Base-by-base conservation (phyloP, 805 yeast species). In the Wickerhamiella australiensis region DNA sequence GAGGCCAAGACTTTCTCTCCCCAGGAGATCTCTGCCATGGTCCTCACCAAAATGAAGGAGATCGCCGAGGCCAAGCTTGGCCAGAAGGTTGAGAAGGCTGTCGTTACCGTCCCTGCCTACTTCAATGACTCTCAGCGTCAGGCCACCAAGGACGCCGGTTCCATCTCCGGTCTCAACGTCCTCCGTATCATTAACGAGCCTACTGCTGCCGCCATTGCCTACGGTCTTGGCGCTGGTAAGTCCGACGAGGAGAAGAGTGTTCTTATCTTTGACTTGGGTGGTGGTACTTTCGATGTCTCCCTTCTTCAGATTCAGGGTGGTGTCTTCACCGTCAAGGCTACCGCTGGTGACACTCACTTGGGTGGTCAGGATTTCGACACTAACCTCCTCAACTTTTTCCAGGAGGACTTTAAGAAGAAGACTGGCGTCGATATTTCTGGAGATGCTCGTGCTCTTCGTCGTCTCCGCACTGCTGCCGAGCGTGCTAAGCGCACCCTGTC, bases 361-460 rank as follows among this genome's bases (percentile, higher is more conserved):
- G 96, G 96, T 77, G 96, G 96, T 81, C 95, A 88, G 75, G 97
- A 88, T 75, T 90, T 90, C 71, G 98, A 90, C 72, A 79, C 85
- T 81, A 83, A 95, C 74, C 80, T 90, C 67, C 96, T 88, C 59
- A 86, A 77, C 77, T 92, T 82, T 78, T 88, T 88, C 69, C 85
- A 82, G 60, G 80, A 79, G 68, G 96, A 90, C 75, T 90, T 90
- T 82, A 88, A 90, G 86, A 81, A 96, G 77, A 88, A 90, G 81
- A 78, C 85, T 81, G 87, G 86, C 82, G 85, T 86, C 78, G 97
- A 90, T 69, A 73, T 90, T 59, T 78, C 95, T 50, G 59, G 78
- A 62, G 87, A 88, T 80, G 95, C 88, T 76, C 85, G 97, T 79
- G 94, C 97, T 57, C 77, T 90, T 68, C 85, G 97, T 79, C 86